Base-by-base conservation (phyloP, 129 eudicot genomes). In the Chrysanthemum lavandulifolium region DNA sequence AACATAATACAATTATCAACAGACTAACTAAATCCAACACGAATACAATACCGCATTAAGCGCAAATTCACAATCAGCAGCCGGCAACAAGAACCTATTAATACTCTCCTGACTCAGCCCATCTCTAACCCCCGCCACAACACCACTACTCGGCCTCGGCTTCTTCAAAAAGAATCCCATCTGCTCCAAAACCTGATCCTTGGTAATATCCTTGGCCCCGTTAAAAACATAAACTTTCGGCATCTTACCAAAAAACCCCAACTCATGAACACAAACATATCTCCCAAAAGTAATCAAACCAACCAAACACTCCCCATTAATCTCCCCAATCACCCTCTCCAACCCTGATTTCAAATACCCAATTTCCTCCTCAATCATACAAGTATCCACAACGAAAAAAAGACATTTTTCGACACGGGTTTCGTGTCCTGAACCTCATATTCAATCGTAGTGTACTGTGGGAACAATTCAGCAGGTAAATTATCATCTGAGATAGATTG, bases 241-340 rank as follows among this genome's bases (percentile, higher is more conserved):
- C 45, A 90, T 76, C 69, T 66, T 83, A 0, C 90, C 90, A 12
- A 78, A 78, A 76, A 90, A 94, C 69, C 98, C 98, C 78, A 94
- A 79, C 68, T 94, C 98, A 81, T 94, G 98, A 11, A 94, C 96
- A 75, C 83, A 87, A 16, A 90, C 97, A 78, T 76, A 90, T 56
- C 84, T 94, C 81, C 98, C 98, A 76, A 94, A 94, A 5, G 97
- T 94, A 51, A 94, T 84, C 89, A 94, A 81, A 55, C 98, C 98
- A 29, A 94, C 89, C 63, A 90, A 83, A 11, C 91, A 85, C 74
- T 86, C 80, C 75, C 79, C 98, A 0, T 88, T 82, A 64, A 90
- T 68, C 70, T 86, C 82, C 71, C 95, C 96, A 60, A 87, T 71
- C 8, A 85, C 93, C 80, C 88, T 83, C 3, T 87, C 79, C 71